Conservation (phyloP, 345 rosid species). For the Aegle marmelos region DNA sequence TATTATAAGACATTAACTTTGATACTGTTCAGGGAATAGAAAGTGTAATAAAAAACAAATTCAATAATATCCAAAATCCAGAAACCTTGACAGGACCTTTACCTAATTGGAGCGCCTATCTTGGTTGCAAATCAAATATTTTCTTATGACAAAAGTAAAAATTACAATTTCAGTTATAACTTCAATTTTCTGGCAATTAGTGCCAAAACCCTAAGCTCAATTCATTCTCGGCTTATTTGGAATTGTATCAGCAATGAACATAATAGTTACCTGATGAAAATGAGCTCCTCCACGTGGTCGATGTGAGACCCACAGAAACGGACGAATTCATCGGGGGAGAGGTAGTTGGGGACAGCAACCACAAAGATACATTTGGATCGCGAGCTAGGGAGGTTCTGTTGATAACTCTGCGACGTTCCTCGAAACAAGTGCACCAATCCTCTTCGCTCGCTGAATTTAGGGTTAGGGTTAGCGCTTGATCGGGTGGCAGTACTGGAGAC, state of each 20-base stretch:
- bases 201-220: neutral
- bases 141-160: neutral
- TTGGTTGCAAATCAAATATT: neutral
- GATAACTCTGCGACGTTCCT: conserved; percentile 52
- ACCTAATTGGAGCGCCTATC: neutral
- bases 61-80: neutral
- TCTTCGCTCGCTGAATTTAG: conserved; percentile 59
- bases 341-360: conserved; percentile 80
- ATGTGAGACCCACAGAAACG: conserved; percentile 57
- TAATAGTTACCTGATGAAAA: conserved; percentile 57
- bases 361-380: conserved; percentile 72
- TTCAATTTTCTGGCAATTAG: neutral
- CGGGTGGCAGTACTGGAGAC: conserved; percentile 23
- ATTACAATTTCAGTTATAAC: neutral
- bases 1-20: conserved; percentile 5
- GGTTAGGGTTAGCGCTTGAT: conserved; percentile 26
- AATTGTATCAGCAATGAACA: neutral
- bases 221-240: neutral
- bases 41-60: neutral
- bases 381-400: conserved; percentile 64
- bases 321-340: conserved; percentile 70
- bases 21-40: neutral
- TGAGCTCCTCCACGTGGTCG: conserved; percentile 46
- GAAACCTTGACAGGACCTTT: neutral
- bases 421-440: conserved; percentile 79